A percentile compares a stretch with the other conserved stretches of the same genome.
phyloP scores from a whole-genome alignment of 1,139 yeast species.

The Keqinozyma sinolaborantium region DNA sequence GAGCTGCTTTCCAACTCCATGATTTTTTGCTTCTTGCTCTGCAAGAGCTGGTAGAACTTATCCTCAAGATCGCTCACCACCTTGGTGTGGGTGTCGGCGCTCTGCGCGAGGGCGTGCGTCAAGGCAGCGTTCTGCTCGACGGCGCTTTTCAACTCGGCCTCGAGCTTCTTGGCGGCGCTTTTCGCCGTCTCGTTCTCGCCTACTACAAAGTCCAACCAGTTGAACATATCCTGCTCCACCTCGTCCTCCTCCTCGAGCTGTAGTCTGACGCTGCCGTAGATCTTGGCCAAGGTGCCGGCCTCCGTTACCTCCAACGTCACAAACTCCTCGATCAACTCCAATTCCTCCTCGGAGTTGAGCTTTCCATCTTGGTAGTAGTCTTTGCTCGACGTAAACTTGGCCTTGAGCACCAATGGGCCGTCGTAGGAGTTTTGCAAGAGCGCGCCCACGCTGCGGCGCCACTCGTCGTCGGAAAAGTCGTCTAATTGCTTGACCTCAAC shows the following conservation, averaged over 20 bases:
- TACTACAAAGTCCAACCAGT: conserved; percentile 9
- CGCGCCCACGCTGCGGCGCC: conserved; percentile 7
- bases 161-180: background rate
- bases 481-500: conserved; percentile 1
- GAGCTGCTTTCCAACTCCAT: conserved; percentile 19
- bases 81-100: conserved; percentile 17
- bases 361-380: conserved; percentile 8
- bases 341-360: conserved; percentile 9
- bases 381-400: conserved; percentile 7
- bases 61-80: conserved; percentile 32
- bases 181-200: conserved; percentile 4
- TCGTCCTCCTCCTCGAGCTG: conserved; percentile 6
- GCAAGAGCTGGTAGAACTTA: conserved; percentile 34
- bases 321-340: conserved; percentile 7
- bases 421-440: conserved; percentile 3
- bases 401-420: conserved; percentile 5
- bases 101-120: conserved; percentile 5
- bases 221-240: conserved; percentile 9
- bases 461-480: conserved; percentile 5
- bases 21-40: conserved; percentile 34
- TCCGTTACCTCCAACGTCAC: conserved; percentile 8
- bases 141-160: conserved; percentile 1
- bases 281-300: conserved; percentile 8
- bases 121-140: conserved; percentile 6
- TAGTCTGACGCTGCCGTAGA: conserved; percentile 9